phyloP scores from a whole-genome alignment of 2,329 filamentous ascomycete species.

The Fonsecaea multimorphosa region DNA sequence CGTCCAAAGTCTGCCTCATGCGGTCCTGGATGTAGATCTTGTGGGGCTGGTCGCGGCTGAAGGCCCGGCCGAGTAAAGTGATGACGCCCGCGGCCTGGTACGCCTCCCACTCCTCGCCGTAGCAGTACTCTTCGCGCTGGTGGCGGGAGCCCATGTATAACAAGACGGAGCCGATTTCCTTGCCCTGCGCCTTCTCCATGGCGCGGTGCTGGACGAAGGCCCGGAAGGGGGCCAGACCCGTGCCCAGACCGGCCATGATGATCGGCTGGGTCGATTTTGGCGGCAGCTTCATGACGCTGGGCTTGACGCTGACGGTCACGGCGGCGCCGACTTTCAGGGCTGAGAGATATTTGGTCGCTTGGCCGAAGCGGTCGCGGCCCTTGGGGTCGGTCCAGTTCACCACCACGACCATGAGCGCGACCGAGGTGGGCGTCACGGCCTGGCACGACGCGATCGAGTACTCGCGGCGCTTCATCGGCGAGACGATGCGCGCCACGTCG shows the following conservation, averaged over 20 bases:
- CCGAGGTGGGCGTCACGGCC: slow-evolving; percentile 86
- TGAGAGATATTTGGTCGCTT: slow-evolving; percentile 90
- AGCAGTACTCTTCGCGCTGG: slow-evolving; percentile 97
- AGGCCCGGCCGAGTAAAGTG: slow-evolving; percentile 89
- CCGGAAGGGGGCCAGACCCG: slow-evolving; percentile 97
- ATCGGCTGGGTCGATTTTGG: slow-evolving; percentile 83
- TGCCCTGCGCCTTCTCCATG: slow-evolving; percentile 96
- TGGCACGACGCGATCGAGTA: slow-evolving; percentile 99
- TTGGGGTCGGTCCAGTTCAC: slow-evolving; percentile 92
- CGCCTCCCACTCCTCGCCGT: slow-evolving; percentile 98
- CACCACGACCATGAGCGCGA: slow-evolving; percentile 94
- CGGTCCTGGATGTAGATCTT: slow-evolving; percentile 99
- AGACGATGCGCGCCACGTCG: slow-evolving; percentile 85
- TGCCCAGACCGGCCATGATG: slow-evolving; percentile 99
- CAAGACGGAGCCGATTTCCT: slow-evolving; percentile 89
- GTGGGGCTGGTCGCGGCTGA: slow-evolving; percentile 93
- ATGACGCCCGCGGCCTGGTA: slow-evolving; percentile 96
- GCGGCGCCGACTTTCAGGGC: slow-evolving; percentile 74
- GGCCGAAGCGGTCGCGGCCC: slow-evolving; percentile 87
- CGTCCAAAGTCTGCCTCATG: slow-evolving; percentile 84
- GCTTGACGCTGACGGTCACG: slow-evolving; percentile 93
- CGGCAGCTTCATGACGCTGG: slow-evolving; percentile 99
- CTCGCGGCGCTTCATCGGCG: slow-evolving; percentile 92
- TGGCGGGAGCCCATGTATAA: slow-evolving; percentile 97
- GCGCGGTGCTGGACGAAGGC: slow-evolving; percentile 98